These are phyloP conservation scores for Paecilomyces niveus DNA, from an alignment of 2,329 filamentous ascomycete species.

Conservation along the genomic window DNA sequence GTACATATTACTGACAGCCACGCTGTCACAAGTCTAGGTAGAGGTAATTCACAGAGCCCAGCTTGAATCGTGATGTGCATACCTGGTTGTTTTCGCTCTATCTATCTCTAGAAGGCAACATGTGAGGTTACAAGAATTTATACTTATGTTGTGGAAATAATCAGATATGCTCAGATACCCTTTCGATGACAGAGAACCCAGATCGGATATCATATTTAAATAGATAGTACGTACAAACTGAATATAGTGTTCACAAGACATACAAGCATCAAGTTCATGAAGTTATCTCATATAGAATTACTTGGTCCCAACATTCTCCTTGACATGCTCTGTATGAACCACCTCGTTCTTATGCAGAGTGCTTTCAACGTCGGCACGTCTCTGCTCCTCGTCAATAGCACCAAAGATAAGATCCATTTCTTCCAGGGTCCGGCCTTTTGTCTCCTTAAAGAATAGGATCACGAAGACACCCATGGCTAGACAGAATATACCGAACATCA, in stretches of 20 bases:
- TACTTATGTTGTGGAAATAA: too few relatives aligned
- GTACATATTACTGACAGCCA: too few relatives aligned
- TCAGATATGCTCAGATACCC: too few relatives aligned
- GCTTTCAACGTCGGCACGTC: conserved; percentile 7
- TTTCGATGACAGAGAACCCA: too few relatives aligned
- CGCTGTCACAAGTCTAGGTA: too few relatives aligned
- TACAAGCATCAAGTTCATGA: background rate
- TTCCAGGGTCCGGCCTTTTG: conserved; percentile 31
- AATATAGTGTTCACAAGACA: background rate
- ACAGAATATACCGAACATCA: conserved; percentile 35
- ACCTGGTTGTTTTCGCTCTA: too few relatives aligned
- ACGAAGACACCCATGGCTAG: conserved; percentile 25
- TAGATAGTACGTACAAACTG: background rate
- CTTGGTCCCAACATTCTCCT: background rate
- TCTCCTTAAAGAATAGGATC: conserved; percentile 34
- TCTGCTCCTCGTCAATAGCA: conserved; percentile 4
- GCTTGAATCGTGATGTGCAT: too few relatives aligned
- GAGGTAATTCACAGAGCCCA: too few relatives aligned
- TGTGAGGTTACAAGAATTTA: too few relatives aligned
- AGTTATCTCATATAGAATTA: background rate
- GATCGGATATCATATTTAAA: background rate
- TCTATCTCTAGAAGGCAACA: too few relatives aligned
- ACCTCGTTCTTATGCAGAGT: conserved; percentile 2
- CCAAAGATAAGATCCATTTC: conserved; percentile 27
- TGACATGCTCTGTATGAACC: conserved; percentile 2